phyloP scores from a whole-genome alignment of 2,329 filamentous ascomycete genomes.

The Cryoendolithus antarcticus region DNA sequence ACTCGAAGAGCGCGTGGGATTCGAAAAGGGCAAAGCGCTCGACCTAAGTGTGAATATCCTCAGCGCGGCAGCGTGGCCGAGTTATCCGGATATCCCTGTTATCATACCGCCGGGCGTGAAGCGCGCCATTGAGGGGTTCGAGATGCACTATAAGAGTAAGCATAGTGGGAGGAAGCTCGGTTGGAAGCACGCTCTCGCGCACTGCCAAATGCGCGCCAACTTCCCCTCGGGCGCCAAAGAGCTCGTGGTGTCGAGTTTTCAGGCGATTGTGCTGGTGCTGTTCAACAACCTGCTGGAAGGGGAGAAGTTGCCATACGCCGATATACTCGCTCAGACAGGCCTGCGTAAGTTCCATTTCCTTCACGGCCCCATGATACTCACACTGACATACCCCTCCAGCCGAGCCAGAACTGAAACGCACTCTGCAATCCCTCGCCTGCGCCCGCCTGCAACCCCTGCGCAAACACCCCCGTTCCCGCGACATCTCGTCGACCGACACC shows the following conservation, averaged over 20 bases:
- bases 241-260: constrained; percentile 79
- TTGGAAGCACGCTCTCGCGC: constrained; percentile 89
- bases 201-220: constrained; percentile 70
- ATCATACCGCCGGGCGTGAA: constrained; percentile 65
- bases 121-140: constrained; percentile 67
- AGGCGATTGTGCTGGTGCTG: constrained; percentile 77
- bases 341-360: constrained; percentile 41
- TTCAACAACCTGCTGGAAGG: constrained; percentile 63
- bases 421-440: constrained; percentile 88
- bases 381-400: constrained; percentile 30
- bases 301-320: constrained; percentile 58
- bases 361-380: constrained; percentile 7
- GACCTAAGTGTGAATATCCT: constrained; percentile 81
- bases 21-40: constrained; percentile 41
- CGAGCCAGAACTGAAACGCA: constrained; percentile 71
- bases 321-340: constrained; percentile 63
- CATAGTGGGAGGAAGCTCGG: constrained; percentile 75
- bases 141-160: constrained; percentile 75
- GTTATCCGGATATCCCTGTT: constrained; percentile 66
- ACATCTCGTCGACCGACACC: constrained; percentile 65
- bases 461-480: constrained; percentile 69
- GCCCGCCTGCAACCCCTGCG: constrained; percentile 72
- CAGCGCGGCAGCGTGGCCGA: constrained; percentile 86
- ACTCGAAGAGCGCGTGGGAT: constrained; percentile 39
- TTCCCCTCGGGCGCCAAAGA: constrained; percentile 78